Evolutionary conservation across 176 grass and related monocot genomes (phyloP), one percentile per base, ranked within the genome.

Genomic region (Raddia guianensis): DNA sequence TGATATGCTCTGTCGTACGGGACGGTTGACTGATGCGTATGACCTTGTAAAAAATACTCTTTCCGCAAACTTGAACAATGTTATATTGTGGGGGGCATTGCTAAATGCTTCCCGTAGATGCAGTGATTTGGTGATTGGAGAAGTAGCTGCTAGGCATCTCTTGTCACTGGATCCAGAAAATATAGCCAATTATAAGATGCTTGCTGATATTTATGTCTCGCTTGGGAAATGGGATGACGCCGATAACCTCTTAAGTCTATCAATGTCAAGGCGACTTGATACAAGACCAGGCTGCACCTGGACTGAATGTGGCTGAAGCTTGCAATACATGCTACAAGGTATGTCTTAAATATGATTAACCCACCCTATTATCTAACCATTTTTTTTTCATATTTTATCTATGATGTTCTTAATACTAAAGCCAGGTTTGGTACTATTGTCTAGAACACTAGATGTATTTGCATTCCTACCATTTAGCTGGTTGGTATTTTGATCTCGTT

Each of bases 141-240:
- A 92, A 90, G 79, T 61, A 74, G 90, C 85, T 14, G 87, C 90
- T 49, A 86, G 56, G 15, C 58, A 84, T 60, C 85, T 96, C 16
- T 73, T 92, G 59, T 66, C 63, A 40, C 78, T 92, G 48, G 93
- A 96, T 74, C 90, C 90, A 49, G 44, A 86, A 83, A 96, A 92
- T 81, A 79, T 48, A 20, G 87, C 85, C 50, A 92, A 84, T 35
- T 88, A 88, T 72, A 92, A 88, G 82, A 96, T 90, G 90, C 87
- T 96, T 70, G 87, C 90, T 70, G 83, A 90, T 74, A 79, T 87
- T 88, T 96, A 96, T 91, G 63, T 96, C 77, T 92, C 75, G 16
- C 56, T 75, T 71, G 90, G 90, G 70, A 93, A 82, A 78, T 93
- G 87, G 78, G 90, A 89, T 67, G 77, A 67, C 46, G 79, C 79